Base-by-base conservation (phyloP, 73 alveolate genomes). In the Effrenium voratum region DNA sequence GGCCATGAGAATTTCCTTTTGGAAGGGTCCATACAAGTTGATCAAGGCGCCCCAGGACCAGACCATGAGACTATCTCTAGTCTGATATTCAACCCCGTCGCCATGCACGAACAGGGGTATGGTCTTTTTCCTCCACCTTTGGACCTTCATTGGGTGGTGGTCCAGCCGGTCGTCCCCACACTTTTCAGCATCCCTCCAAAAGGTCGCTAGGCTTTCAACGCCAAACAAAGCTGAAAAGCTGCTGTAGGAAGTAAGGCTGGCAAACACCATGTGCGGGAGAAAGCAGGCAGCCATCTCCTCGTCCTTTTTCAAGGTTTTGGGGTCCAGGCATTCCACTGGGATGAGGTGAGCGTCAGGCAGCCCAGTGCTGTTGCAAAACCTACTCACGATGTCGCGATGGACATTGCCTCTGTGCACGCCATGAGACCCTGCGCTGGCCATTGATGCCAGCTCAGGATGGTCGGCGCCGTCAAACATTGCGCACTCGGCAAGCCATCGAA, bases 61-160 rank as follows among this genome's bases (percentile, higher is more conserved):
- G 60, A 40, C 2, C 80, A 84, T 34, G 13, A 84, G 30, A 45
- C 34, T 12, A 26, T 84, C 59, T 15, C 36, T 84, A 34, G 28
- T 32, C 8, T 68, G 57, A 41, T 55, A 84, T 57, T 84, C 80
- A 0, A 52, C 93, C 32, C 93, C 93, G 55, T 84, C 94, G 2
- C 94, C 94, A 86, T 86, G 94, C 15, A 86, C 36, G 45, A 46
- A 86, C 15, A 86, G 3, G 0, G 94, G 94, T 3, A 86, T 22
- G 4, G 84, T 60, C 50, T 13, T 13, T 22, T 59, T 41, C 57
- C n/a, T 86, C 94, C 94, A 86, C 5, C 26, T 28, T 50, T 40
- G 38, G 5, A 12, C 36, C 49, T 28, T 59, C 59, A 63, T 47
- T 32, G 94, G 94, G 47, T 86, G 94, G 40, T 45, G 32, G 2